Evolutionary conservation across 345 rosid genomes (phyloP).

Genomic region (Eutrema japonicum): DNA sequence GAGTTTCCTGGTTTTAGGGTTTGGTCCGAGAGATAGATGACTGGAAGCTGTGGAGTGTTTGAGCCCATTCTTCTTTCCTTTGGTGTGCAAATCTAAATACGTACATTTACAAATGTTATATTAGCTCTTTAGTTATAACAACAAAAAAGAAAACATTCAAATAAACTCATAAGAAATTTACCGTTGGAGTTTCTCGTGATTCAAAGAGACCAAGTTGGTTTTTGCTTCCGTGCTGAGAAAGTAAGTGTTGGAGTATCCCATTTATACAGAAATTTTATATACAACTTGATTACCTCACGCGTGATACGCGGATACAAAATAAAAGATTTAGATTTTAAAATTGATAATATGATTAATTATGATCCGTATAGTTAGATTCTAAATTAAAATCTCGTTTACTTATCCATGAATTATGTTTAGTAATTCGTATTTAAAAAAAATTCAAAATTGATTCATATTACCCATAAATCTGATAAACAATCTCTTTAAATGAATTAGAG

Average conservation of each 20-base stretch:
- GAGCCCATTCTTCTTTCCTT: constrained; percentile 24
- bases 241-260: background rate
- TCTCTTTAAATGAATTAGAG: too few species aligned
- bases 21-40: constrained; percentile 30
- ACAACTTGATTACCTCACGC: background rate
- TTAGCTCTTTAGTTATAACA: background rate
- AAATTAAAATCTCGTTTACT: too few species aligned
- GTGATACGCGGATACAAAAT: too few species aligned
- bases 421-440: too few species aligned
- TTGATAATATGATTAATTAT: too few species aligned
- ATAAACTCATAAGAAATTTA: constrained; percentile 8
- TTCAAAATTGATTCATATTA: too few species aligned
- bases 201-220: background rate
- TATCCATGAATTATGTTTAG: too few species aligned
- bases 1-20: constrained; percentile 33
- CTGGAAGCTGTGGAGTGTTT: constrained; percentile 22
- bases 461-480: too few species aligned
- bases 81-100: background rate
- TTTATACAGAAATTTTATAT: constrained; percentile 17
- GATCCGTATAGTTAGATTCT: too few species aligned
- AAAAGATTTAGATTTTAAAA: too few species aligned
- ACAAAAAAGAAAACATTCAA: background rate
- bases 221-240: constrained; percentile 18
- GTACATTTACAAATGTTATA: background rate
- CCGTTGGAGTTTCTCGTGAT: constrained; percentile 24